Percentiles rank a stretch among this genome's conserved stretches.
Evolutionary conservation across 1,139 yeast genomes (phyloP).

Genomic region (Pichia cactophila): DNA sequence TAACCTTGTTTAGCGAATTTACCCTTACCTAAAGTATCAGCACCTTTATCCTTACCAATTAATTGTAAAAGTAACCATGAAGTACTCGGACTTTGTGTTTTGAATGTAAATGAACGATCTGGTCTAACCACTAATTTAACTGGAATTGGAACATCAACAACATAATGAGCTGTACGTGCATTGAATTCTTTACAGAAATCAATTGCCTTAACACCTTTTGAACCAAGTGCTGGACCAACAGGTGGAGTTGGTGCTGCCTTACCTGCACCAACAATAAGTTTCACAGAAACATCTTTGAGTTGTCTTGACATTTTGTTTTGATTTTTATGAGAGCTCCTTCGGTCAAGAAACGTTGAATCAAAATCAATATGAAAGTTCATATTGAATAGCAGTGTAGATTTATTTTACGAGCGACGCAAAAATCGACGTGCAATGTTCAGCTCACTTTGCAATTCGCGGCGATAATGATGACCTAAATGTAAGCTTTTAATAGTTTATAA

Average conservation of each 20-base stretch:
- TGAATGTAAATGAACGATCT: conserved; percentile 84
- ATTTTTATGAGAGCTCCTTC: not conserved
- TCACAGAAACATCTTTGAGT: conserved; percentile 49
- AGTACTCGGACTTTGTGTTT: conserved; percentile 87
- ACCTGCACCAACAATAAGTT: conserved; percentile 95
- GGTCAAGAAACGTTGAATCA: not conserved
- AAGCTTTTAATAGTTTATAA: not conserved
- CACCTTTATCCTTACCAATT: conserved; percentile 75
- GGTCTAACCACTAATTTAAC: conserved; percentile 79
- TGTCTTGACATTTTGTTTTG: conserved; percentile 21
- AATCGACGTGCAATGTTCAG: too few species aligned
- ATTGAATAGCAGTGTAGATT: too few species aligned
- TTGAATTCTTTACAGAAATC: conserved; percentile 98
- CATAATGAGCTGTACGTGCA: conserved; percentile 84
- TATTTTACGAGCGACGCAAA: too few species aligned
- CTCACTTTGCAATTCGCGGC: too few species aligned
- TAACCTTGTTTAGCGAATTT: conserved; percentile 34
- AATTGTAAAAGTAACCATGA: conserved; percentile 81
- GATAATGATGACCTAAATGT: not conserved
- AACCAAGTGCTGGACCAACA: conserved; percentile 97
- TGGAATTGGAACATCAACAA: conserved; percentile 86
- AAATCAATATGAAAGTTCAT: too few species aligned
- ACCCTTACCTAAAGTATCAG: conserved; percentile 31
- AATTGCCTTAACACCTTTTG: conserved; percentile 97
- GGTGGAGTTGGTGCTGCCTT: conserved; percentile 99